Base-by-base conservation (phyloP, 495 filamentous ascomycete genomes). In the Xylaria sp. region DNA sequence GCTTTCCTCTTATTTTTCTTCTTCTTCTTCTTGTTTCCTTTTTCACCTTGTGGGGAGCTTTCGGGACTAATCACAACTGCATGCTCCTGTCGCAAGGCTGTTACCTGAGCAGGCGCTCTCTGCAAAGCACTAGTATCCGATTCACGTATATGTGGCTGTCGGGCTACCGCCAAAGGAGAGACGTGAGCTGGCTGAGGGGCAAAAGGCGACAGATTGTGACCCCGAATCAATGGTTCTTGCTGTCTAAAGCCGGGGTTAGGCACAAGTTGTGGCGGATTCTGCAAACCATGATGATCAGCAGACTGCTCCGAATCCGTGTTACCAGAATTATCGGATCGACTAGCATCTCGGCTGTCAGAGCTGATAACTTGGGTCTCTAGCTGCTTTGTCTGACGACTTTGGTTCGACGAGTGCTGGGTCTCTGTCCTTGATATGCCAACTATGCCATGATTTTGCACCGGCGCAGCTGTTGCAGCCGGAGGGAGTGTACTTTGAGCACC, bases 131-230 rank as follows among this genome's bases (percentile, higher is more conserved):
- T 73, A 5, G 77, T 29, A 15, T 83, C 80, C 5, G 74, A 71
- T 48, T 82, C 81, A 65, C 76, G 77, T 40, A 88, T 81, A 6
- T 87, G 84, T 35, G 88, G 86, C 48, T 84, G 84, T 76, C 90
- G 91, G 53, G 89, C 82, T 35, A 86, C 85, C 29, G 91, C 90
- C 58, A 96, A 78, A 11, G 92, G 93, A 24, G 94, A 94, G 26
- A 96, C 91, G 73, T 92, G 89, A 41, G 91, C 90, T 40, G 94
- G 94, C 70, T 93, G 92, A 46, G 94, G 94, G 58, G 93, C 93
- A 72, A 92, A 82, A 33, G 94, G 93, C 21, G 91, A 92, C 15
- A 88, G 82, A 71, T 88, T 82, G 73, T 86, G 82, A 26, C 78
- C 77, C 62, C 81, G 81, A 44, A 86, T 72, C 44, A 85, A 58